Conservation (phyloP, 2,329 filamentous ascomycete genomes). For the Gliomastix tumulicola region DNA sequence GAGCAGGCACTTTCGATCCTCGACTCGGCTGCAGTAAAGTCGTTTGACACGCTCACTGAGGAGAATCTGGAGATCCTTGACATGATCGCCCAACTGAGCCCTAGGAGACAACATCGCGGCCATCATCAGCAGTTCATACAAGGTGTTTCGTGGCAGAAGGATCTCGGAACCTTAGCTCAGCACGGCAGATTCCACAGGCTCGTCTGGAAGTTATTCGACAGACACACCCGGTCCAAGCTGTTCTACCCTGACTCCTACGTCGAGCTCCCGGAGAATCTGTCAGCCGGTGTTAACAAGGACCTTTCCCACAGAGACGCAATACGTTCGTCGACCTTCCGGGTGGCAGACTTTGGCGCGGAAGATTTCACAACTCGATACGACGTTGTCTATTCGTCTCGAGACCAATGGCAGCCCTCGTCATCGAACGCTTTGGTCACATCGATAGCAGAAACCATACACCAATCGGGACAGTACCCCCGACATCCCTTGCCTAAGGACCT, state of each 20-base stretch:
- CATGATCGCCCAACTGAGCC: conserved; percentile 4
- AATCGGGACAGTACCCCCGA: no score
- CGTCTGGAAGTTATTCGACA: not conserved
- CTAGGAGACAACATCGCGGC: no score
- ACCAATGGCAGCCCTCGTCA: not conserved
- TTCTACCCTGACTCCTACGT: not conserved
- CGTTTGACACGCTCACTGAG: conserved; percentile 11
- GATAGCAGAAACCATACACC: no score
- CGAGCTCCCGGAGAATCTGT: not conserved
- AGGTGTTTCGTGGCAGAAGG: no score
- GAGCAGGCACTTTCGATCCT: conserved; percentile 43
- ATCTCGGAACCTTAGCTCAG: not conserved
- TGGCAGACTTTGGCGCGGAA: not conserved
- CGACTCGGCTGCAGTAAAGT: conserved; percentile 35
- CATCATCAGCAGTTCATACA: conserved; percentile 42
- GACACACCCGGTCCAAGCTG: not conserved
- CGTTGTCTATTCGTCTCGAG: not conserved
- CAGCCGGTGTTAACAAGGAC: not conserved
- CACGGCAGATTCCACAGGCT: not conserved
- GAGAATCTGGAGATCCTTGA: not conserved
- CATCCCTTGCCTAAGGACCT: no score
- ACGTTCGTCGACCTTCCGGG: not conserved
- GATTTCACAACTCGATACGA: not conserved
- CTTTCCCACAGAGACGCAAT: not conserved
- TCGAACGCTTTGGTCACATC: no score